A percentile compares a stretch with the other conserved stretches of the same genome.
Conservation (phyloP, 2,329 filamentous ascomycete genomes). For the Cladosporium sp. region DNA sequence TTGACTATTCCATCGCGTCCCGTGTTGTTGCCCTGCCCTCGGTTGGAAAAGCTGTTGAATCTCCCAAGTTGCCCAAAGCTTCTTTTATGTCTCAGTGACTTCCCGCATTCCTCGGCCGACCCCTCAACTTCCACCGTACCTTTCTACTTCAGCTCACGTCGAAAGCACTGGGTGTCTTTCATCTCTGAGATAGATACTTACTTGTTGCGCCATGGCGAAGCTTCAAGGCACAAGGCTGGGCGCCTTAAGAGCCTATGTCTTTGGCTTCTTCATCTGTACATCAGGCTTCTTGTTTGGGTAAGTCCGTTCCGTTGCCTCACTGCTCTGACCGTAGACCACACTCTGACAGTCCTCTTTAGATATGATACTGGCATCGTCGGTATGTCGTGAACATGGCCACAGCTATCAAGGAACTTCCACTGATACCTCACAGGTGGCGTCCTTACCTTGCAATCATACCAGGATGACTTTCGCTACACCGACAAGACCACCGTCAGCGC, state of each 20-base stretch:
- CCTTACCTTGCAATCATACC: conserved; percentile 25
- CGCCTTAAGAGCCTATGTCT: conserved; percentile 23
- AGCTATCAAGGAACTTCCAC: no score
- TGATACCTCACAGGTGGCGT: conserved; percentile 20
- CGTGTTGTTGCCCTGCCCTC: no score
- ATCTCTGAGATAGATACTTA: no score
- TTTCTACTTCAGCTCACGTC: no score
- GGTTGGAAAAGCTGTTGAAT: no score
- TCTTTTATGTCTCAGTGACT: no score
- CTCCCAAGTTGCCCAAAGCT: no score
- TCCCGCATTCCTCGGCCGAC: no score
- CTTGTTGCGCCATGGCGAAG: conserved; percentile 13
- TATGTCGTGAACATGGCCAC: conserved; percentile 23
- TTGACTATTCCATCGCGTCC: no score
- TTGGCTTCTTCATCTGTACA: conserved; percentile 24
- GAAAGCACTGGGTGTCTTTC: no score
- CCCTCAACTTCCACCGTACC: no score
- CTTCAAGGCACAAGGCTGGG: conserved; percentile 21
- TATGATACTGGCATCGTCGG: conserved; percentile 43
- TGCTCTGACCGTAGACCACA: conserved; percentile 17
- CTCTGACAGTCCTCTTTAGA: conserved; percentile 21
- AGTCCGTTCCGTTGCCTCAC: no score
- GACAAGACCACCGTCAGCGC: conserved; percentile 27
- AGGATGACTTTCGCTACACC: conserved; percentile 25
- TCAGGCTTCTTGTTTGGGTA: conserved; percentile 22